These are phyloP conservation scores for Suillus subluteus DNA, from an alignment of 768 basidiomycete genomes.

Conservation along the genomic window DNA sequence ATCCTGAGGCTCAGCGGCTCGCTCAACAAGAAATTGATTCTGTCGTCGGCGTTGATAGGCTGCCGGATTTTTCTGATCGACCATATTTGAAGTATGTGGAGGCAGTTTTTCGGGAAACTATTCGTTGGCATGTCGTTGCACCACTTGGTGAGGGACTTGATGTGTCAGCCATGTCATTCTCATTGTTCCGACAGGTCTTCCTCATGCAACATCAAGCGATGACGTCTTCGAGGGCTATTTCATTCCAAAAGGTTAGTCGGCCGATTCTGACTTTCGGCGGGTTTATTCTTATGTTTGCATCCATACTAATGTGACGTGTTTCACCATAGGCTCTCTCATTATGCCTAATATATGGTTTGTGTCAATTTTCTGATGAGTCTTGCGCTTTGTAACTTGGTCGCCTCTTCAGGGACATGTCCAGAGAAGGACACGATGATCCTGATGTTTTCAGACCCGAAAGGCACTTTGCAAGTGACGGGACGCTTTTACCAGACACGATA, in stretches of 20 bases:
- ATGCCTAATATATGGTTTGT: constrained; percentile 34
- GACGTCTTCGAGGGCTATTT: constrained; percentile 49
- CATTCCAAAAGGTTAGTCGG: constrained; percentile 39
- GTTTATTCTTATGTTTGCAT: not conserved
- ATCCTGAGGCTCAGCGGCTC: constrained; percentile 33
- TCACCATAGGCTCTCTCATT: constrained; percentile 19
- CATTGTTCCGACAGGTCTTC: constrained; percentile 23
- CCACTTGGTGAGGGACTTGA: constrained; percentile 28
- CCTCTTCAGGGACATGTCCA: constrained; percentile 31
- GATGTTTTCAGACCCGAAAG: constrained; percentile 31
- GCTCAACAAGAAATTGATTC: constrained; percentile 36
- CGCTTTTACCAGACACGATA: constrained; percentile 30
- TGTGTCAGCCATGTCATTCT: not conserved
- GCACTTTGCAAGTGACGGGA: constrained; percentile 28
- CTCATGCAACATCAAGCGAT: constrained; percentile 36
- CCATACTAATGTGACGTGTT: constrained; percentile 2
- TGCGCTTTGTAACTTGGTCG: not conserved
- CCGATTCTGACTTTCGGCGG: not conserved
- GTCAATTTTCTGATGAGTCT: not conserved
- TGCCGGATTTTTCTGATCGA: constrained; percentile 32
- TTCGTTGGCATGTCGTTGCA: constrained; percentile 37
- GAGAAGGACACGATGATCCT: constrained; percentile 35
- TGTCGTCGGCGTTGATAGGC: constrained; percentile 14
- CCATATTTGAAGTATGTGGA: constrained; percentile 32
- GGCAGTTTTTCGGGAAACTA: constrained; percentile 32